Evolutionary conservation across 495 filamentous ascomycete genomes (phyloP).

Genomic region (Xylaria acuta): DNA sequence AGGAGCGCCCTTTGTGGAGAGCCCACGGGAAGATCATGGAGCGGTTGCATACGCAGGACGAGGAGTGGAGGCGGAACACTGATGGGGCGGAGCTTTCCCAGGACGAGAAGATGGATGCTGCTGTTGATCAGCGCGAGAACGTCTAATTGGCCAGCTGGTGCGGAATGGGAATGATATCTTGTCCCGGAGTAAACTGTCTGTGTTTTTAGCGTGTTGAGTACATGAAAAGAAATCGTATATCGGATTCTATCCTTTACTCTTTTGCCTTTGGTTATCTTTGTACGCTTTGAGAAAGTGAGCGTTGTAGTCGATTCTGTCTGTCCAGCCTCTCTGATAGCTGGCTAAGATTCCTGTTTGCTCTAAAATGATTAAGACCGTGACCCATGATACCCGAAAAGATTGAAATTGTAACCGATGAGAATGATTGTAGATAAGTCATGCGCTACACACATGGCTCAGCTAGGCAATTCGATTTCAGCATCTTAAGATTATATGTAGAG

Average conservation of each 20-base stretch:
- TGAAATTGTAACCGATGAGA: background rate
- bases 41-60: constrained; percentile 56
- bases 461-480: background rate
- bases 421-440: background rate
- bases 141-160: constrained; percentile 26
- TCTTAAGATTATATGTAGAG: too few species aligned
- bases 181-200: background rate
- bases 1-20: constrained; percentile 57
- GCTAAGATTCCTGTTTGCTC: background rate
- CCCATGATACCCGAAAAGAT: background rate
- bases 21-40: constrained; percentile 60
- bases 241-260: background rate
- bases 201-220: background rate
- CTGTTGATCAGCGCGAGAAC: constrained; percentile 39
- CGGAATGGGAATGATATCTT: background rate
- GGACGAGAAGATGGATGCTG: constrained; percentile 29
- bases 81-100: constrained; percentile 39
- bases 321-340: background rate
- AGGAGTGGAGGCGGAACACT: constrained; percentile 58
- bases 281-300: background rate
- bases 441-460: background rate
- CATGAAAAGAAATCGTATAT: background rate
- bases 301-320: background rate
- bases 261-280: background rate
- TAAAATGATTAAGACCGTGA: background rate